phyloP scores from a whole-genome alignment of 192 early-diverging fungal species.

The Mortierella antarctica region DNA sequence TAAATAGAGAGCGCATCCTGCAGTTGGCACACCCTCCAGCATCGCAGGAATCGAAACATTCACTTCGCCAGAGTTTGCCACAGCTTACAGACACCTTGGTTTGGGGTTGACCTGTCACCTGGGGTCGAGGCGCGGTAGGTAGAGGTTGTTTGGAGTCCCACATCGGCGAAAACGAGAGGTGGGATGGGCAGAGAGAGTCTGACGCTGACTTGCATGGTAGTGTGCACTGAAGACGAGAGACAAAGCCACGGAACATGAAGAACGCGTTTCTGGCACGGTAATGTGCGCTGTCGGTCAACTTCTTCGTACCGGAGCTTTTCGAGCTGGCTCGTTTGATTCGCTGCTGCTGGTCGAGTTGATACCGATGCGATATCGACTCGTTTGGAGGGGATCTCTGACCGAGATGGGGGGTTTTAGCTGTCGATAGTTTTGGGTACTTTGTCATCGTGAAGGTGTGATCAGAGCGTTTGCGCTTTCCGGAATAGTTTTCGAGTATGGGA shows the following conservation, averaged over 20 bases:
- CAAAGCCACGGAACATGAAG: constrained; percentile 35
- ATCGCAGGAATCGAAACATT: constrained; percentile 10
- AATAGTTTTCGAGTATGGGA: too few relatives aligned
- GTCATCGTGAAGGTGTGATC: too few relatives aligned
- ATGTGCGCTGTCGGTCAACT: constrained; percentile 14
- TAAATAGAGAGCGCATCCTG: constrained; percentile 23
- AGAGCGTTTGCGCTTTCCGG: too few relatives aligned
- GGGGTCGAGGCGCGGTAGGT: background rate
- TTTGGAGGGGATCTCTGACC: too few relatives aligned
- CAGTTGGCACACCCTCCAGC: constrained; percentile 23
- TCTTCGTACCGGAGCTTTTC: constrained; percentile 6
- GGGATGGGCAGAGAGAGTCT: background rate
- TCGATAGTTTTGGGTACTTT: too few relatives aligned
- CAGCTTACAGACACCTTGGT: constrained; percentile 27
- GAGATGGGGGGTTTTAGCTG: too few relatives aligned
- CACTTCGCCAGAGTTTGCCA: constrained; percentile 15
- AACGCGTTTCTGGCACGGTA: constrained; percentile 33
- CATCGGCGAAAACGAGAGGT: background rate
- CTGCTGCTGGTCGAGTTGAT: background rate
- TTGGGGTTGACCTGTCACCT: constrained; percentile 2
- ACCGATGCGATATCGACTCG: too few relatives aligned
- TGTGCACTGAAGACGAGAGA: constrained; percentile 14
- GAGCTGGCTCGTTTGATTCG: background rate
- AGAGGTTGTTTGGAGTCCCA: too few relatives aligned
- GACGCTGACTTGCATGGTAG: background rate